These are phyloP conservation scores for Crithidia bombi DNA, from an alignment of 208 protist genomes.

Conservation along the genomic window DNA sequence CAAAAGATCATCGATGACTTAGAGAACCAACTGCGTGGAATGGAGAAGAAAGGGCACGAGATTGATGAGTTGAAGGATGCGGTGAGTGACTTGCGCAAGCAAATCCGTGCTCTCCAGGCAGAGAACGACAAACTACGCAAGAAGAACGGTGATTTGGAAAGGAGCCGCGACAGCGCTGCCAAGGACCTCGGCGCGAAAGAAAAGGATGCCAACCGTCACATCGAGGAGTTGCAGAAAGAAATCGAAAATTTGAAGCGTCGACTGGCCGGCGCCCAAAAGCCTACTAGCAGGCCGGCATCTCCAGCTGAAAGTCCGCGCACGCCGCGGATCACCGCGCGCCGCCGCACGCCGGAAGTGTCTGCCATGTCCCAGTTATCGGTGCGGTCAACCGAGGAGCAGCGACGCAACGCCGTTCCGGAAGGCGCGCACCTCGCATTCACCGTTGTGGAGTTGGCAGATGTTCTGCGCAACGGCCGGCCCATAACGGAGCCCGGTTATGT, in stretches of 20 bases:
- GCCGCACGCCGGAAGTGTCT: slow-evolving; percentile 25
- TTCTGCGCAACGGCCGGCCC: slow-evolving; percentile 61
- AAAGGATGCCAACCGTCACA: slow-evolving; percentile 20
- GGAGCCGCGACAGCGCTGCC: slow-evolving; percentile 36
- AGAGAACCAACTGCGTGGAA: slow-evolving; percentile 44
- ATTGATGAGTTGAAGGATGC: slow-evolving; percentile 39
- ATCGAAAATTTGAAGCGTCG: slow-evolving; percentile 27
- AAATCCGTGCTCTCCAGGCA: slow-evolving; percentile 39
- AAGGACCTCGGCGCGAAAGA: slow-evolving; percentile 28
- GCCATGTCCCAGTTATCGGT: slow-evolving; percentile 57
- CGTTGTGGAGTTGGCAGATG: slow-evolving; percentile 70
- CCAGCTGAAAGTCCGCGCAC: slow-evolving; percentile 14
- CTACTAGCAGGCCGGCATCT: slow-evolving; percentile 9
- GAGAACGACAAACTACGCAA: slow-evolving; percentile 38
- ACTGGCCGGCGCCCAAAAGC: slow-evolving; percentile 12
- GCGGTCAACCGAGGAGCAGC: slow-evolving; percentile 52
- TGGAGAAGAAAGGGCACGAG: slow-evolving; percentile 29
- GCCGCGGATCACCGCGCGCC: slow-evolving; percentile 27
- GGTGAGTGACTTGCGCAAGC: slow-evolving; percentile 28
- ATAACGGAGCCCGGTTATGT: slow-evolving; percentile 81
- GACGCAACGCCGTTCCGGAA: slow-evolving; percentile 65
- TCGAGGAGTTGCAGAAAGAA: slow-evolving; percentile 29
- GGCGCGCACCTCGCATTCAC: slow-evolving; percentile 85
- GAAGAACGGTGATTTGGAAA: slow-evolving; percentile 45
- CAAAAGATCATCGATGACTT: slow-evolving; percentile 41